These are phyloP conservation scores for Triglochin maritima DNA, from an alignment of 106 monocot genomes.

Conservation along the genomic window DNA sequence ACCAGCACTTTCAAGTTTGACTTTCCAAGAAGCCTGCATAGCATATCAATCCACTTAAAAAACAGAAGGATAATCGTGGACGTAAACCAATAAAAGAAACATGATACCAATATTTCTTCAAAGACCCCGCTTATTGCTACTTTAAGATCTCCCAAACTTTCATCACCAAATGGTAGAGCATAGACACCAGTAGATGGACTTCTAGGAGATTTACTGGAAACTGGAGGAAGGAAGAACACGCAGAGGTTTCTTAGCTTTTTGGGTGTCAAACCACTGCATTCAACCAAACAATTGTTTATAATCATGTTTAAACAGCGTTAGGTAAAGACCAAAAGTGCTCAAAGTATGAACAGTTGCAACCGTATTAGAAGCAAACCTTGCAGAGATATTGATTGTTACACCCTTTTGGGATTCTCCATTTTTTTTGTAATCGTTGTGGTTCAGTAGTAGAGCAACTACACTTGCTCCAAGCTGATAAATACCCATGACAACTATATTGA, in stretches of 20 bases:
- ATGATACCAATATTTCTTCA: conserved; percentile 27
- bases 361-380: conserved; percentile 30
- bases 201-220: conserved; percentile 27
- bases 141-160: conserved; percentile 48
- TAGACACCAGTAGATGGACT: conserved; percentile 4
- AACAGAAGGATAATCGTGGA: neutral
- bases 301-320: neutral
- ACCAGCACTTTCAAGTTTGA: conserved; percentile 54
- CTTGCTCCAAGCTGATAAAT: conserved; percentile 95
- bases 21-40: conserved; percentile 54
- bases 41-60: conserved; percentile 2
- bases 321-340: neutral
- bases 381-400: conserved; percentile 59
- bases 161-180: conserved; percentile 28
- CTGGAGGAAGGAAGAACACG: conserved; percentile 69
- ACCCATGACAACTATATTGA: conserved; percentile 70
- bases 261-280: conserved; percentile 92
- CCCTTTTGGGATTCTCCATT: conserved; percentile 84
- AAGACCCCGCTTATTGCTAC: conserved; percentile 50
- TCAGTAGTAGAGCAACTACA: conserved; percentile 68
- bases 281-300: conserved; percentile 3
- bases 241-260: conserved; percentile 54
- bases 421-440: conserved; percentile 52
- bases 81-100: neutral
- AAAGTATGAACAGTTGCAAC: neutral